Evolutionary conservation across 345 rosid genomes (phyloP), one percentile per base, ranked within the genome.

Genomic region (Leavenworthia alabamica): DNA sequence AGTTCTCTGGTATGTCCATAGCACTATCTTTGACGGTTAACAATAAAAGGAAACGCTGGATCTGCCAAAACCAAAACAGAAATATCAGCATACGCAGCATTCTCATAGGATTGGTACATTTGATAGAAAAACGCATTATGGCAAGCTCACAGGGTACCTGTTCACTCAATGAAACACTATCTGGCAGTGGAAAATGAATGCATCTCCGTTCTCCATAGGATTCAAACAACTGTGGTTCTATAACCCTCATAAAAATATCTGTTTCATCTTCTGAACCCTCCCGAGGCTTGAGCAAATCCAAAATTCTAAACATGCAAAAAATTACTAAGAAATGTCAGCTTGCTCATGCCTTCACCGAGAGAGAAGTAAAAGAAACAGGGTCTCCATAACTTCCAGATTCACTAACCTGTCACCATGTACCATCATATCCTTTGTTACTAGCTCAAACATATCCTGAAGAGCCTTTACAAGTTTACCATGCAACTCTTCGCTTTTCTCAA

Each of bases 381-480:
- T 10, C 22, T 49, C 9, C 11, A 23, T 44, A 22, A 50, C 37
- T 40, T 49, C 6, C 8, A 28, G 42, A 13, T 27, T 35, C 62
- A 36, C 83, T 56, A 46, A 92, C 98, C 98, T 79, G 68, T 77
- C 77, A 69, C 85, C 79, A 68, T 80, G 71, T 63, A 60, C 76
- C 98, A 92, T 92, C 79, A 92, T 82, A 66, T 89, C 98, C 58
- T 73, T 78, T 54, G 93, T 85, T 48, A 89, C 83, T 14, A 92
- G 76, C 76, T 92, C 96, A 80, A 89, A 89, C 51, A 92, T 83
- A 75, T 92, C 98, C 49, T 92, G 98, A 56, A 92, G 95, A 77
- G 81, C 80, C 72, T 77, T 82, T 62, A 86, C 90, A 62, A 89
- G 88, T 58, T 82, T 77, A 49, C 47, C 64, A 49, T 57, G 77